These are phyloP conservation scores for Globisporangium acanthophoron DNA, from an alignment of 352 stramenopile genomes.

Conservation along the genomic window DNA sequence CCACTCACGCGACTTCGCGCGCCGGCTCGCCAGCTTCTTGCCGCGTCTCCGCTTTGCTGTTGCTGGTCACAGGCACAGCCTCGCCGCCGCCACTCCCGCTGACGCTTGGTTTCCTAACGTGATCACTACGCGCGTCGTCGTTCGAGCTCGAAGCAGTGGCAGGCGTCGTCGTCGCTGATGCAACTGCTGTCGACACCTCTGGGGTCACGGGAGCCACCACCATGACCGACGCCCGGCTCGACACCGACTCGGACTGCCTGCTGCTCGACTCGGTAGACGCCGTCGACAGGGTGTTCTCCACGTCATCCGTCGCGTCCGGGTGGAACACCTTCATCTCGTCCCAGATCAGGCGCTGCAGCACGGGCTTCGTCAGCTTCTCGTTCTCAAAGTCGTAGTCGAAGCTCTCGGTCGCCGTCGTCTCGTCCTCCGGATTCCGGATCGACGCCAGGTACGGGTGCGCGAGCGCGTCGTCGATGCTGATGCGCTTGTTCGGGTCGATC, in stretches of 20 bases:
- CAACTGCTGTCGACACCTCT: slow-evolving; percentile 18
- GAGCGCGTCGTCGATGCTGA: slow-evolving; percentile 90
- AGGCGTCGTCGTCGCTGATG: slow-evolving; percentile 6
- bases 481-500: slow-evolving; percentile 89
- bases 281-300: neutral
- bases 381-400: slow-evolving; percentile 89
- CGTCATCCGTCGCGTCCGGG: slow-evolving; percentile 27
- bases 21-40: slow-evolving; percentile 45
- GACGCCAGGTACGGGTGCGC: slow-evolving; percentile 85
- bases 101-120: neutral
- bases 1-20: slow-evolving; percentile 25
- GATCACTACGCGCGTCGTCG: slow-evolving; percentile 1
- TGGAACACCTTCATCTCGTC: slow-evolving; percentile 82
- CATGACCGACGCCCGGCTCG: slow-evolving; percentile 18
- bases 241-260: slow-evolving; percentile 17
- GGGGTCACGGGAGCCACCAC: slow-evolving; percentile 32
- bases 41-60: slow-evolving; percentile 14
- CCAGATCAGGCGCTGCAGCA: slow-evolving; percentile 82
- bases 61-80: neutral
- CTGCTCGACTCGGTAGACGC: slow-evolving; percentile 2
- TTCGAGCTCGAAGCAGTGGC: neutral
- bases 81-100: slow-evolving; percentile 13
- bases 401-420: slow-evolving; percentile 64
- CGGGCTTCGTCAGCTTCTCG: slow-evolving; percentile 76
- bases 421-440: slow-evolving; percentile 86